Conservation (phyloP, 139 green algal genomes). For the Coccomyxa sp. region DNA sequence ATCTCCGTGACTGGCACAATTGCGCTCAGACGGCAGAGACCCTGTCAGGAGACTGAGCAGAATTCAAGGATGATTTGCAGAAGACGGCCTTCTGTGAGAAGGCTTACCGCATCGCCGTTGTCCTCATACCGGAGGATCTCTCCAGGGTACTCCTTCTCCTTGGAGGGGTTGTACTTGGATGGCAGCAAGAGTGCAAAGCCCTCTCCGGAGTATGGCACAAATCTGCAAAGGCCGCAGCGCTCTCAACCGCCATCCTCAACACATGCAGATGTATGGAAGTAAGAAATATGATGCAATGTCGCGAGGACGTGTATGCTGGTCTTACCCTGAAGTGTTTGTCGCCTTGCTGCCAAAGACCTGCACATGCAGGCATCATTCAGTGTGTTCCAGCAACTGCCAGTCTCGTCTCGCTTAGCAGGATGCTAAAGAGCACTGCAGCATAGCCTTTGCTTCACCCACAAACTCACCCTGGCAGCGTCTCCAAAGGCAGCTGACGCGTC, state of each 20-base stretch:
- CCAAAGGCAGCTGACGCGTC: slow-evolving; percentile 79
- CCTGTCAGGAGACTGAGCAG: too few species aligned
- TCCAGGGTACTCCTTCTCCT: slow-evolving; percentile 83
- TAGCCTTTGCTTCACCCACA: background rate
- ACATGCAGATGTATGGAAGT: background rate
- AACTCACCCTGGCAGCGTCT: slow-evolving; percentile 71
- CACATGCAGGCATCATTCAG: background rate
- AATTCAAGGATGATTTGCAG: too few species aligned
- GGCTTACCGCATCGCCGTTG: slow-evolving; percentile 90
- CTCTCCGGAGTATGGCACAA: slow-evolving; percentile 88
- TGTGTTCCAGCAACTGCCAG: background rate
- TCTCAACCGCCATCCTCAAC: background rate
- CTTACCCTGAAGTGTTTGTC: slow-evolving; percentile 76
- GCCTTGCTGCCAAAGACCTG: slow-evolving; percentile 71
- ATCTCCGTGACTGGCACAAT: too few species aligned
- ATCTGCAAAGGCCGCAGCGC: slow-evolving; percentile 31
- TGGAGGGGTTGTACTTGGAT: slow-evolving; percentile 94
- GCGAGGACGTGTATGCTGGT: too few species aligned
- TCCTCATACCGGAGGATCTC: slow-evolving; percentile 81
- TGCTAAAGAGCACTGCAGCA: background rate
- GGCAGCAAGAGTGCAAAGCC: slow-evolving; percentile 90
- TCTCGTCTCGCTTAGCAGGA: background rate
- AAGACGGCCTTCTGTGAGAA: too few species aligned
- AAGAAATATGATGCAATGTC: background rate
- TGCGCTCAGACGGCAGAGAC: too few species aligned